Evolutionary conservation across 1,284 basidiomycete genomes (phyloP).

Genomic region (Naganishia liquefaciens): DNA sequence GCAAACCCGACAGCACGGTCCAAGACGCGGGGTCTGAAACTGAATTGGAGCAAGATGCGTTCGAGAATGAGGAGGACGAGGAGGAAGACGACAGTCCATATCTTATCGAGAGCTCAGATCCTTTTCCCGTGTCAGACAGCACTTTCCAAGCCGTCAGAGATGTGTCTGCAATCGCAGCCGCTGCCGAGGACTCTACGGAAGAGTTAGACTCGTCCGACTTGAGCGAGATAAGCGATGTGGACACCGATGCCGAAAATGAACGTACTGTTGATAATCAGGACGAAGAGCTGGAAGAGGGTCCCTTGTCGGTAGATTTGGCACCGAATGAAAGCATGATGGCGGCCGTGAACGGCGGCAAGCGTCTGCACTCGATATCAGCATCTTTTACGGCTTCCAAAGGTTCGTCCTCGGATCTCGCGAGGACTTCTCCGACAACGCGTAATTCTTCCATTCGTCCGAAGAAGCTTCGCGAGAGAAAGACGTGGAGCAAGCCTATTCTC

Average conservation of each 20-base stretch:
- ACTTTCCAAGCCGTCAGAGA: not conserved
- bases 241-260: not conserved
- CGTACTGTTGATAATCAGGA: not conserved
- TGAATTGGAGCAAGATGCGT: slow-evolving; percentile 8
- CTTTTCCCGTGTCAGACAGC: not conserved
- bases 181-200: not conserved
- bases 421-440: no score
- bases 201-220: slow-evolving; percentile 1
- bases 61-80: slow-evolving; percentile 16
- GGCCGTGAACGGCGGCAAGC: no score
- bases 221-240: slow-evolving; percentile 9
- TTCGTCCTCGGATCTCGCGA: not conserved
- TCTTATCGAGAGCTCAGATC: slow-evolving; percentile 10
- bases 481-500: slow-evolving; percentile 24
- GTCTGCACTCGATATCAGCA: slow-evolving; percentile 5
- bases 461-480: slow-evolving; percentile 10
- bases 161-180: not conserved
- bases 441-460: not conserved
- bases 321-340: not conserved
- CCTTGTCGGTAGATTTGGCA: not conserved
- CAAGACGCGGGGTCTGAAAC: slow-evolving; percentile 11
- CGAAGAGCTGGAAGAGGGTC: slow-evolving; percentile 1
- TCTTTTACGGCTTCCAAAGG: slow-evolving; percentile 13
- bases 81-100: slow-evolving; percentile 27
- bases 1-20: not conserved